Evolutionary conservation across 1,284 basidiomycete species (phyloP), one percentile per base, ranked within the genome.

Genomic region (Neonothopanus nambi): DNA sequence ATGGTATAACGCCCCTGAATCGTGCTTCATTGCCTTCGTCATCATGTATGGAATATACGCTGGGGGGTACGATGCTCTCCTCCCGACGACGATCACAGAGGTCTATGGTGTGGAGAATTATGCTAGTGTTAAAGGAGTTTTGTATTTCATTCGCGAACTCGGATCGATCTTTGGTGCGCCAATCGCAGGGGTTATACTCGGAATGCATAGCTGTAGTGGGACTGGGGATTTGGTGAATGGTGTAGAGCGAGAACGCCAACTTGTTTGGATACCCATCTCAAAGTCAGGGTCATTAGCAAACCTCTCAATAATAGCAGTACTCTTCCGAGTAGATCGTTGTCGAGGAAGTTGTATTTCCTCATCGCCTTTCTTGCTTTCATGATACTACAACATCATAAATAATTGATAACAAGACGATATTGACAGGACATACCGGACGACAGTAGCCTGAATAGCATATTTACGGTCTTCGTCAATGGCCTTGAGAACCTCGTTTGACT

Each of bases 361-460:
- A 98, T 90, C 57, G 91, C 93, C 85, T 97, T 96, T 55, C 96
- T 84, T 18, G 94, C 93, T 74, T 98, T 98, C 96, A 98, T 98
- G 70, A 98, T 92, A 54, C 94, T 92, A 37, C n/a, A 28, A 23
- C 12, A 39, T 12, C 23, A 36, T 9, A 9, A 47, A n/a, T 17
- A 41, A 26, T 2, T n/a, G 28, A 35, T n/a, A 36, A 12, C 20
- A 35, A 5, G 20, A 12, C 17, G 17, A 48, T 13, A 21, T 18
- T n/a, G 51, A 64, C 9, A 46, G 17, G 44, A 68, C 85, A 38
- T 67, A 93, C 89, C 93, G 89, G 48, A 99, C 96, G 64, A 99
- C 97, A 15, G 93, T 96, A 15, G 96, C 96, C 70, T 99, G 97
- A 57, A 98, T 95, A 55, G 97, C 86, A 67, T 97, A 91, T 78